Percentiles rank a stretch among this genome's conserved stretches.
These are phyloP conservation scores for Russula lepida DNA, from an alignment of 768 basidiomycete genomes.

Conservation along the genomic window DNA sequence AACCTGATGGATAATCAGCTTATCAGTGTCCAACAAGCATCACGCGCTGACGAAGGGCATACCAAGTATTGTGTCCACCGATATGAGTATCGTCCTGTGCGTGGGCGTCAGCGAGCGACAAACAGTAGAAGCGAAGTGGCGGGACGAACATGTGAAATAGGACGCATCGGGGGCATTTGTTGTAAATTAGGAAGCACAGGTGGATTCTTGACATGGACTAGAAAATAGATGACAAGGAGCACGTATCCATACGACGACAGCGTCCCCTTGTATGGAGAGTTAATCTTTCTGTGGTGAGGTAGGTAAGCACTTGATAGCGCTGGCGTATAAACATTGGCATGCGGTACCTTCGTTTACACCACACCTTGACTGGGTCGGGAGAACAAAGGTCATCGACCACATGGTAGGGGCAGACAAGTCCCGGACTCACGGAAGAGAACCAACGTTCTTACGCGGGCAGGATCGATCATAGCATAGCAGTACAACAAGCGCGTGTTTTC, in stretches of 20 bases:
- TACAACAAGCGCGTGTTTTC: constrained; percentile 94
- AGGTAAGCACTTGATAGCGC: background rate
- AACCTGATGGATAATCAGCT: constrained; percentile 40
- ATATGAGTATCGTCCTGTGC: constrained; percentile 71
- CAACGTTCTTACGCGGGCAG: constrained; percentile 84
- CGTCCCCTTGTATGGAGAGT: constrained; percentile 95
- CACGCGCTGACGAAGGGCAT: background rate
- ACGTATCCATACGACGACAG: constrained; percentile 97
- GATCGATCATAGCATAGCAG: constrained; percentile 97
- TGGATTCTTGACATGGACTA: constrained; percentile 95
- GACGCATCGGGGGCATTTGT: constrained; percentile 85
- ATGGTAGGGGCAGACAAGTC: constrained; percentile 19
- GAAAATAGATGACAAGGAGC: constrained; percentile 94
- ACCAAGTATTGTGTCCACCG: constrained; percentile 76
- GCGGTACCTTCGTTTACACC: constrained; percentile 84
- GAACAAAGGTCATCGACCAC: background rate
- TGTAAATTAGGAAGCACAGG: constrained; percentile 94
- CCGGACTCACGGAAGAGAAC: constrained; percentile 86
- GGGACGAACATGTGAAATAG: constrained; percentile 60
- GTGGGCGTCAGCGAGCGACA: constrained; percentile 15
- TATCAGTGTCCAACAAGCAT: background rate
- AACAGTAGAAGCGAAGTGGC: background rate
- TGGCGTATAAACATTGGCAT: constrained; percentile 16
- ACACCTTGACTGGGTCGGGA: constrained; percentile 76
- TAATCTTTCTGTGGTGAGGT: constrained; percentile 71